Percentiles rank a stretch among this genome's conserved stretches.
phyloP scores from a whole-genome alignment of 768 basidiomycete species.

The Mycena albidolilacea region DNA sequence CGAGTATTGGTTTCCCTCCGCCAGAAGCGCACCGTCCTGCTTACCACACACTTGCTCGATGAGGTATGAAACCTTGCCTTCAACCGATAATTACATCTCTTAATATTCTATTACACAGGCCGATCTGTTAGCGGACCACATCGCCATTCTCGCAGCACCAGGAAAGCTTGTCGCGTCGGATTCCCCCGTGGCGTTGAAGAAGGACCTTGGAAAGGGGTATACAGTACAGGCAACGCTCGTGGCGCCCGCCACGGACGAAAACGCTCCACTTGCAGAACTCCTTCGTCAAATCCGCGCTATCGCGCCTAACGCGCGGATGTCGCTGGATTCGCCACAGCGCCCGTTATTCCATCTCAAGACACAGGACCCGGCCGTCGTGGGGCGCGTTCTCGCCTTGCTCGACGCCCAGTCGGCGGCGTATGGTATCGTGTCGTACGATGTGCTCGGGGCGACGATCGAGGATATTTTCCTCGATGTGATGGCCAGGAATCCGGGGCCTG shows the following conservation, averaged over 20 bases:
- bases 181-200: slow-evolving; percentile 82
- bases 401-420: slow-evolving; percentile 58
- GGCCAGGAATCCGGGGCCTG: slow-evolving; percentile 55
- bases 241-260: slow-evolving; percentile 25
- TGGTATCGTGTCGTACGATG: slow-evolving; percentile 69
- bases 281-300: slow-evolving; percentile 59
- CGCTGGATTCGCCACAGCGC: slow-evolving; percentile 59
- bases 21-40: slow-evolving; percentile 74
- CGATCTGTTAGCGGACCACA: slow-evolving; percentile 81
- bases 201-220: slow-evolving; percentile 80
- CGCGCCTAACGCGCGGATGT: slow-evolving; percentile 61
- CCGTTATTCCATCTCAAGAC: slow-evolving; percentile 72
- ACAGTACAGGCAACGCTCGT: slow-evolving; percentile 68
- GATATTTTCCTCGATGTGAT: slow-evolving; percentile 86
- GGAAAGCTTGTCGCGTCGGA: slow-evolving; percentile 83
- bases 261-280: slow-evolving; percentile 47
- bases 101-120: slow-evolving; percentile 58
- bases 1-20: slow-evolving; percentile 77
- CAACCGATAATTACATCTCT: background rate
- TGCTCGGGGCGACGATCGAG: slow-evolving; percentile 83
- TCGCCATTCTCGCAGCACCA: slow-evolving; percentile 82
- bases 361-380: slow-evolving; percentile 69
- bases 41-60: slow-evolving; percentile 74
- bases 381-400: slow-evolving; percentile 68
- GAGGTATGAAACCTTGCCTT: slow-evolving; percentile 48